A percentile compares a stretch with the other conserved stretches of the same genome.
Evolutionary conservation across 768 basidiomycete genomes (phyloP).

Genomic region (Amanita polypyramis): DNA sequence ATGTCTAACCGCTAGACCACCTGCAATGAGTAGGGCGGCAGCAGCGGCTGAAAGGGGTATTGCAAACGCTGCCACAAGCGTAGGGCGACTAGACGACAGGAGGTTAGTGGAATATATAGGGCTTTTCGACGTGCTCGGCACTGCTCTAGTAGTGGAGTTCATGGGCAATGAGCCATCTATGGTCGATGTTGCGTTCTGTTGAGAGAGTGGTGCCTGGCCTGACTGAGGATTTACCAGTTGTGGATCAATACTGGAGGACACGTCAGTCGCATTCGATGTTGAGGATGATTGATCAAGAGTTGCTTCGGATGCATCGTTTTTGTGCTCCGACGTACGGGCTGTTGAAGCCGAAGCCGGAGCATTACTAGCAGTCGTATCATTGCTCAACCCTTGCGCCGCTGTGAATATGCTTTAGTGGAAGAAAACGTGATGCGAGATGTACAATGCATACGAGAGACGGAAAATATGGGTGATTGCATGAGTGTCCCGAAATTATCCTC

Average conservation of each 20-base stretch:
- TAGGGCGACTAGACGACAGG: neutral
- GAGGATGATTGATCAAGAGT: neutral
- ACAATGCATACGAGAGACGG: conserved; percentile 1
- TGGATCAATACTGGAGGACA: neutral
- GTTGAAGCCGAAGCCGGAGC: no score
- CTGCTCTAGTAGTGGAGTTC: neutral
- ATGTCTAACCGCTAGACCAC: conserved; percentile 3
- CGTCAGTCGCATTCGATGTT: neutral
- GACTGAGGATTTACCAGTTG: neutral
- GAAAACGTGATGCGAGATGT: neutral
- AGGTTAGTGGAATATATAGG: conserved; percentile 4
- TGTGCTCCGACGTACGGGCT: neutral
- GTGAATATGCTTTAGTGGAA: neutral
- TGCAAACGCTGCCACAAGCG: conserved; percentile 5
- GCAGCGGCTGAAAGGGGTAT: conserved; percentile 5
- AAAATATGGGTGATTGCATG: conserved; percentile 1
- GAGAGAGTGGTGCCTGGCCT: neutral
- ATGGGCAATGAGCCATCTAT: neutral
- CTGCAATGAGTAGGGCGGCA: conserved; percentile 2
- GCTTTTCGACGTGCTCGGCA: neutral
- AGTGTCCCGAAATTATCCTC: conserved; percentile 5
- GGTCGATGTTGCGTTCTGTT: neutral
- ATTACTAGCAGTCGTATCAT: neutral
- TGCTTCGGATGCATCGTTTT: neutral
- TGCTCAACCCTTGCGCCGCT: neutral